Base-by-base conservation (phyloP, 768 basidiomycete genomes). In the Lyophyllum shimeji region DNA sequence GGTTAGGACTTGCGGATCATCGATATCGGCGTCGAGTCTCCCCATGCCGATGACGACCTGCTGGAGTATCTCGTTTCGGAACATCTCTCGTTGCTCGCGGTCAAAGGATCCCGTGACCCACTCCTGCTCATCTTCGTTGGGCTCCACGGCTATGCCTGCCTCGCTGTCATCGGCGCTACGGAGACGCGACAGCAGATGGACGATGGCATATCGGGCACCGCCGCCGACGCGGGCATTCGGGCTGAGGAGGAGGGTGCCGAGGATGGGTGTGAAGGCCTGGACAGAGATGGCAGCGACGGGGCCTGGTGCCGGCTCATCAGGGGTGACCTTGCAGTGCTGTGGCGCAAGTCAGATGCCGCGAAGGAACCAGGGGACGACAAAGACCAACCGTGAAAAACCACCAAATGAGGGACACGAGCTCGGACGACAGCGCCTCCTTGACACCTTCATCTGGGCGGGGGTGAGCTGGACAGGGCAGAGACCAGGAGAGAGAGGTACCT, bases 31-130 rank as follows among this genome's bases (percentile, higher is more conserved):
- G 61, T 80, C 81, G 3, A 98, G 76, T 20, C 85, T 77, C 8
- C 92, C 92, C 78, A 98, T 90, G 27, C 93, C 95, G 50, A 97
- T 86, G 53, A 96, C 86, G 59, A 98, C 86, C 33, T 93, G 91
- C 52, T 89, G 81, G 7, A 96, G 67, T 42, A 98, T 80, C 72
- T 96, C 94, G 29, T 83, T 80, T 64, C 90, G 86, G 60, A 97
- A 84, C 67, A 91, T 71, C 5, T 74, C 73, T 54, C 88, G 76
- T 62, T 92, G 84, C 20, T 71, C 64, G 39, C 50, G 65, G 5
- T 80, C 80, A 67, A 91, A 87, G 1, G 82, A 70, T 7, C 81
- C 82, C 34, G 71, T 46, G 31, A 50, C 29, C 53, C 69, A 63
- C 7, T 67, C 65, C 24, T 69, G 65, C 15, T 75, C 66, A 13